Evolutionary conservation across 1,284 basidiomycete genomes (phyloP).

Genomic region (Hymenochaete sp.): DNA sequence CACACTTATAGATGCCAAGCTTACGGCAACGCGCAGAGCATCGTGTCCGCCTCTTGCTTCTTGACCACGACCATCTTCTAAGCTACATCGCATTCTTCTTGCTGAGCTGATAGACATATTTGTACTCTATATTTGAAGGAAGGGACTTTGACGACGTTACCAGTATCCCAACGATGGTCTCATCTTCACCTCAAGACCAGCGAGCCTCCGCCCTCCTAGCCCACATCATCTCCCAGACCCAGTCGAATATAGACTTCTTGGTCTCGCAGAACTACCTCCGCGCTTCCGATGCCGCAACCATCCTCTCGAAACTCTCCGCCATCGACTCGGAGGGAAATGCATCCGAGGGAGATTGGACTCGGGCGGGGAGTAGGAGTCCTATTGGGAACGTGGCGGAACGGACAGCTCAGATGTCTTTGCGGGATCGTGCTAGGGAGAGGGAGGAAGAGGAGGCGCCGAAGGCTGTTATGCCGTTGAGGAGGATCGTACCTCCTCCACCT

Average conservation of each 20-base stretch:
- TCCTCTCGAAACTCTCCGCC: slow-evolving; percentile 13
- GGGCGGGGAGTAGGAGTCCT: no score
- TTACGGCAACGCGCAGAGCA: no score
- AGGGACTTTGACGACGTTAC: no score
- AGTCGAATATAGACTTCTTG: slow-evolving; percentile 18
- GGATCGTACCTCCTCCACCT: slow-evolving; percentile 8
- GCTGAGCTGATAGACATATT: no score
- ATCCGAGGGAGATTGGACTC: no score
- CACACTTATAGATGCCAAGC: no score
- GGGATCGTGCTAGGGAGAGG: not conserved
- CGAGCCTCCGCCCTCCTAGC: slow-evolving; percentile 12
- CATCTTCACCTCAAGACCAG: no score
- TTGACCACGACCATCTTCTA: no score
- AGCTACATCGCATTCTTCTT: no score
- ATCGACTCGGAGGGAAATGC: not conserved
- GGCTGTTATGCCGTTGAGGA: slow-evolving; percentile 7
- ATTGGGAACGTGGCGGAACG: slow-evolving; percentile 10
- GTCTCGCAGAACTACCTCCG: slow-evolving; percentile 18
- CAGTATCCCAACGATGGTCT: no score
- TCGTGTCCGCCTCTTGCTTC: no score
- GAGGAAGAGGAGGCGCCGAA: slow-evolving; percentile 8
- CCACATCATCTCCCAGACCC: slow-evolving; percentile 17
- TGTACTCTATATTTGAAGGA: no score
- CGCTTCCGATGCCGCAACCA: slow-evolving; percentile 16
- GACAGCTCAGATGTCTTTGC: slow-evolving; percentile 4